Evolutionary conservation across 306 rosid genomes (phyloP), one percentile per base, ranked within the genome.

Genomic region (Sophora flavescens): DNA sequence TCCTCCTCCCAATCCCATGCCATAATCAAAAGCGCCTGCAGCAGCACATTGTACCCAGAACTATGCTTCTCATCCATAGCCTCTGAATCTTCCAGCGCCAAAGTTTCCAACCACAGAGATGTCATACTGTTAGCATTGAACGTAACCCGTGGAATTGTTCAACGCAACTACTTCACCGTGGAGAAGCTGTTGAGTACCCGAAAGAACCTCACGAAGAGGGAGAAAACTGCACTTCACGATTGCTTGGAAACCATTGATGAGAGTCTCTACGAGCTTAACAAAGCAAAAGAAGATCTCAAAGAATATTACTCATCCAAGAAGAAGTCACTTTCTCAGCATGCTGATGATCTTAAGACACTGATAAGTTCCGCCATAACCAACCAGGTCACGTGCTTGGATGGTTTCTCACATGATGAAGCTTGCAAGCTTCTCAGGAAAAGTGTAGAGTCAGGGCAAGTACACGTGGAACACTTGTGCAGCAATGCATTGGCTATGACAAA

Each of bases 301-400:
- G 10, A 26, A 2, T 90, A 92, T 69, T 92, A 1, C 1, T 7
- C 93, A 0, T 80, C 60, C 4, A 79, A 82, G 45, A 89, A 39
- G 4, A 73, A 86, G 62, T 45, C 93, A 3, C 28, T 92, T 22
- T 22, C 13, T 11, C 78, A 62, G 0, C 88, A 90, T 13, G 91
- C 96, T 0, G 88, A 87, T 1, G 89, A 92, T 53, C 88, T 92
- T 1, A 88, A 87, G 53, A 92, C 97, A 1, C 59, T 92, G 2
- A 69, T 92, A 7, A 92, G 97, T 42, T 60, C 96, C 5, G 84
- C 96, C 71, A 87, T 92, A 5, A 92, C 97, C 16, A 87, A 92
- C 80, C 97, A 90, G 38, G 90, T 42, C 4, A 88, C 91, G 14
- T 92, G 97, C 77, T 26, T 92, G 13, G 96, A 92, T 66, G 97